phyloP scores from a whole-genome alignment of 2,329 filamentous ascomycete species.

The Aspergillus aculeatus region DNA sequence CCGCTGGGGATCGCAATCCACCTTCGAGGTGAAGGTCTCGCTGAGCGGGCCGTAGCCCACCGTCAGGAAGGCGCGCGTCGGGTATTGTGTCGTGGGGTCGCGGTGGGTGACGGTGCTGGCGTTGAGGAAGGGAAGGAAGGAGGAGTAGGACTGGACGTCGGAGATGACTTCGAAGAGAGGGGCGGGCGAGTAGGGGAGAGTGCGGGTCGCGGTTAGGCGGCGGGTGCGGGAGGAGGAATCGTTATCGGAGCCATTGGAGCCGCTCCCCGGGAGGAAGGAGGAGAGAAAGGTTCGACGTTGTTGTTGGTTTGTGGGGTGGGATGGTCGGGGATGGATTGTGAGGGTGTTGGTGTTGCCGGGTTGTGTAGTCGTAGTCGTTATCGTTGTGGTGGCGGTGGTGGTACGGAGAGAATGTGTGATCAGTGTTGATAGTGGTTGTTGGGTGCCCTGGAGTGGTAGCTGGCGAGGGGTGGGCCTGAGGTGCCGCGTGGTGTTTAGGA shows the following conservation, averaged over 20 bases:
- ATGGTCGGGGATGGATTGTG: background rate
- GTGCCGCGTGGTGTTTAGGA: background rate
- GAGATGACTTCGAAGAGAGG: slow-evolving; percentile 82
- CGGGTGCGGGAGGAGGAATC: slow-evolving; percentile 52
- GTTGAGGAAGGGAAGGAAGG: slow-evolving; percentile 90
- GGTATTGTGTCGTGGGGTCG: slow-evolving; percentile 55
- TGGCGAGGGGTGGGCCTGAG: background rate
- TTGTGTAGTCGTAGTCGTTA: background rate
- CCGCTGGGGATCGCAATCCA: slow-evolving; percentile 70
- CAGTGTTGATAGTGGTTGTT: background rate
- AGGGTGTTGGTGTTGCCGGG: too few relatives aligned
- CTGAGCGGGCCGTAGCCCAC: slow-evolving; percentile 82
- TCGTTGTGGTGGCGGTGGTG: too few relatives aligned
- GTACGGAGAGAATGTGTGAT: background rate
- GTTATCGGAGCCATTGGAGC: slow-evolving; percentile 19
- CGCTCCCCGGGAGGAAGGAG: slow-evolving; percentile 28
- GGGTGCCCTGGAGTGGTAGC: background rate
- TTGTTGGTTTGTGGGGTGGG: background rate
- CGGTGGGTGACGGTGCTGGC: slow-evolving; percentile 73
- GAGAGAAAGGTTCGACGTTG: slow-evolving; percentile 25
- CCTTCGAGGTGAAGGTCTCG: slow-evolving; percentile 76
- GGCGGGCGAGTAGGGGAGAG: slow-evolving; percentile 68
- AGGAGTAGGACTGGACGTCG: slow-evolving; percentile 78
- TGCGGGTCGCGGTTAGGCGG: slow-evolving; percentile 69
- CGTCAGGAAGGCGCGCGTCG: slow-evolving; percentile 72